phyloP scores from a whole-genome alignment of 208 protist species.

The Leishmania tarentolae region DNA sequence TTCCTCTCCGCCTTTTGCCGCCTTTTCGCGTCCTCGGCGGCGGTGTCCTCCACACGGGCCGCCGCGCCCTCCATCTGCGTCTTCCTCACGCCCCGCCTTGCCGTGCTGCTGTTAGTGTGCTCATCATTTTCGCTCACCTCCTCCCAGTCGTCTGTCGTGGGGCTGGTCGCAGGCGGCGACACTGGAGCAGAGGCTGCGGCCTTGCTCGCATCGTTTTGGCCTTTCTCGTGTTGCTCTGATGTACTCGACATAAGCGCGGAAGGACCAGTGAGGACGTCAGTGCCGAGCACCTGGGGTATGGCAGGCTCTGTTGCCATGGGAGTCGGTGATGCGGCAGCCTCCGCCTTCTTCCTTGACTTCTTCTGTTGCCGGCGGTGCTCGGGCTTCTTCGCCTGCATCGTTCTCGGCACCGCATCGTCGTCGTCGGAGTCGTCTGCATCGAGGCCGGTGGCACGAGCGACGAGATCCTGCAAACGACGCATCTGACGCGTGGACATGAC shows the following conservation, averaged over 20 bases:
- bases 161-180: background rate
- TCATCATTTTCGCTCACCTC: conserved; percentile 24
- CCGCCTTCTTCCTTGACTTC: conserved; percentile 10
- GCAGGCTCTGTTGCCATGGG: background rate
- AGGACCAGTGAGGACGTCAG: background rate
- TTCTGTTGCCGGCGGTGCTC: conserved; percentile 26
- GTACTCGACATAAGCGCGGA: background rate
- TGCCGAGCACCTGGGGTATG: background rate
- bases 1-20: conserved; percentile 40
- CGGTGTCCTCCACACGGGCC: conserved; percentile 1
- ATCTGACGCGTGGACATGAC: conserved; percentile 85
- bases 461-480: conserved; percentile 73
- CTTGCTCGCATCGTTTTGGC: background rate
- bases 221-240: background rate
- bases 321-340: background rate
- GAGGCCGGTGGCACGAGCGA: conserved; percentile 69
- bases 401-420: conserved; percentile 22
- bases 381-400: conserved; percentile 29
- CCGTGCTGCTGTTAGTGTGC: background rate
- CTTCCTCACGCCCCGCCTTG: background rate
- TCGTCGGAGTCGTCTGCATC: conserved; percentile 41
- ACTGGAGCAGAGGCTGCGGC: background rate
- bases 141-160: conserved; percentile 23
- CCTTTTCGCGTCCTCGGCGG: conserved; percentile 22
- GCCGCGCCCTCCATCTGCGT: background rate